Evolutionary conservation across 225 moss, liverwort and hornwort species (phyloP).

Genomic region (Marchantia polymorpha): DNA sequence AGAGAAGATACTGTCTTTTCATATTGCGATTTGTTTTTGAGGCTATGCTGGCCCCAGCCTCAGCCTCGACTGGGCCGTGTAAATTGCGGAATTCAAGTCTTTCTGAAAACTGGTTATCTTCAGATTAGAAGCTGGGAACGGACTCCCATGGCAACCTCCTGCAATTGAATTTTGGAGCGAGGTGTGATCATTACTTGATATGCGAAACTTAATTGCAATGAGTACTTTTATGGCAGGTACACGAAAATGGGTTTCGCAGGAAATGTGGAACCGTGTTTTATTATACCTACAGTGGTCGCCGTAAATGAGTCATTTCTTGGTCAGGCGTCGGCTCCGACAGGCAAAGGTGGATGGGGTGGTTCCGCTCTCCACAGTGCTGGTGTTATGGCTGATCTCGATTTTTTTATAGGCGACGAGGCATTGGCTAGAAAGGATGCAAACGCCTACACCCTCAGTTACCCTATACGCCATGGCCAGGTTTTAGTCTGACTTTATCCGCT

Average conservation of each 20-base stretch:
- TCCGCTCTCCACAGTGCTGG: constrained; percentile 78
- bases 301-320: constrained; percentile 87
- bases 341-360: constrained; percentile 68
- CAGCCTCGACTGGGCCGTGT: too few relatives aligned
- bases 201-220: not conserved
- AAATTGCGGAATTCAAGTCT: too few relatives aligned
- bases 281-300: constrained; percentile 85
- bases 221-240: constrained; percentile 51
- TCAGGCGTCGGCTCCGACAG: constrained; percentile 54
- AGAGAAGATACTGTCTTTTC: too few relatives aligned
- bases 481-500: not conserved
- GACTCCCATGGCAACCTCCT: not conserved
- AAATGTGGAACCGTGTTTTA: constrained; percentile 89
- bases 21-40: too few relatives aligned
- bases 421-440: constrained; percentile 72
- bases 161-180: not conserved
- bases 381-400: constrained; percentile 93
- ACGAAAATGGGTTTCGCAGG: constrained; percentile 99
- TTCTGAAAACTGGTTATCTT: not conserved
- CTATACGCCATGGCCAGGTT: constrained; percentile 93
- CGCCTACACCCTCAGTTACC: constrained; percentile 83
- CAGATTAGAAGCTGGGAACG: not conserved
- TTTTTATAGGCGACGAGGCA: constrained; percentile 85
- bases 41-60: too few relatives aligned
- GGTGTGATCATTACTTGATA: not conserved